Conservation (phyloP, 1,284 basidiomycete genomes). For the Irpex rosettiformis region DNA sequence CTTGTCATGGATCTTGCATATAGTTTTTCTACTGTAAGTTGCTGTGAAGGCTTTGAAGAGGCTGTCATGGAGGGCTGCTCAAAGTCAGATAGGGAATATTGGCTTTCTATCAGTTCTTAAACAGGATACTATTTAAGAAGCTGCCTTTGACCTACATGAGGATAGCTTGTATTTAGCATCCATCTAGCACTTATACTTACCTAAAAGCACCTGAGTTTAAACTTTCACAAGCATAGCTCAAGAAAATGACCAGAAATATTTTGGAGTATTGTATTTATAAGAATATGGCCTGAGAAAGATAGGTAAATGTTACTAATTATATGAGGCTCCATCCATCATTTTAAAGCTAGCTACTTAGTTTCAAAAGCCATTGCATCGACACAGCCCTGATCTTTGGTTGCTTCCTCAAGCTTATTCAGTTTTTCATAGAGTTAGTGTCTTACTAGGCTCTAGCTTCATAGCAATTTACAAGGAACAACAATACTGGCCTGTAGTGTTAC, state of each 20-base stretch:
- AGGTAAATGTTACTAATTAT: too few species aligned
- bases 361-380: too few species aligned
- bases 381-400: background rate
- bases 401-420: background rate
- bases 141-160: too few species aligned
- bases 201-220: too few species aligned
- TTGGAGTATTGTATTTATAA: too few species aligned
- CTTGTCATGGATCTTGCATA: conserved; percentile 49
- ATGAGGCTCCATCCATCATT: background rate
- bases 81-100: conserved; percentile 38
- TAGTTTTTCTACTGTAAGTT: conserved; percentile 19
- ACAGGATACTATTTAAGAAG: background rate
- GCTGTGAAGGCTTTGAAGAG: conserved; percentile 26
- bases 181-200: background rate
- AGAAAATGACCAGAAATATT: too few species aligned
- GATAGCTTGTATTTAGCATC: background rate
- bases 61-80: conserved; percentile 39
- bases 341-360: background rate
- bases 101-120: conserved; percentile 25
- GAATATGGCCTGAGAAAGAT: too few species aligned
- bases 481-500: background rate
- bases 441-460: too few species aligned
- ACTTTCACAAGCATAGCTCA: too few species aligned
- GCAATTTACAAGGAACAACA: background rate
- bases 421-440: background rate